Evolutionary conservation across 805 yeast genomes (phyloP).

Genomic region (Wickerhamomyces queroliae): DNA sequence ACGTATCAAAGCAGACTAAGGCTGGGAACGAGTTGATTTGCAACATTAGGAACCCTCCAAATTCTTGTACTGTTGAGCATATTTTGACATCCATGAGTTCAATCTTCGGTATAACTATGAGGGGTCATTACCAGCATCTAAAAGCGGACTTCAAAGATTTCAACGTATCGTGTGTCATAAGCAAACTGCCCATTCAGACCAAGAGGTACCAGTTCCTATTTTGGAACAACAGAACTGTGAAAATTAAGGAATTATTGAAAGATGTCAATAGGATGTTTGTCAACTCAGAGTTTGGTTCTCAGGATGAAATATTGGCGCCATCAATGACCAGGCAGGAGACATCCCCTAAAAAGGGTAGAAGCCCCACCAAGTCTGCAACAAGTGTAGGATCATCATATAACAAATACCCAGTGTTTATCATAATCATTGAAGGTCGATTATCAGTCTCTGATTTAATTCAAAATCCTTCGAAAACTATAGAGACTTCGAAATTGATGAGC

Average conservation of each 20-base stretch:
- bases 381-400: conserved; percentile 28
- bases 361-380: conserved; percentile 19
- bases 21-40: conserved; percentile 3
- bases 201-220: conserved; percentile 38
- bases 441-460: conserved; percentile 33
- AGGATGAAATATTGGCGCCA: conserved; percentile 8
- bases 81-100: conserved; percentile 15
- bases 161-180: conserved; percentile 33
- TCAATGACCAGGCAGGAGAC: conserved; percentile 8
- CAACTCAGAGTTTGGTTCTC: conserved; percentile 18
- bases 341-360: conserved; percentile 18
- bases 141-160: conserved; percentile 23
- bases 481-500: conserved; percentile 19
- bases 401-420: conserved; percentile 32
- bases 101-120: conserved; percentile 26
- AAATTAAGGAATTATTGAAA: conserved; percentile 9
- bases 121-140: conserved; percentile 21
- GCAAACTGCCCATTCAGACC: conserved; percentile 28
- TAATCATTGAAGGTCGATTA: conserved; percentile 25
- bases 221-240: conserved; percentile 32
- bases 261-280: conserved; percentile 22
- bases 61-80: conserved; percentile 9
- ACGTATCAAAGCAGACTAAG: conserved; percentile 1
- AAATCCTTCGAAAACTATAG: conserved; percentile 31
- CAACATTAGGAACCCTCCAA: conserved; percentile 2